Conservation (phyloP, 2,329 filamentous ascomycete genomes). For the Aspergillus ibericus region DNA sequence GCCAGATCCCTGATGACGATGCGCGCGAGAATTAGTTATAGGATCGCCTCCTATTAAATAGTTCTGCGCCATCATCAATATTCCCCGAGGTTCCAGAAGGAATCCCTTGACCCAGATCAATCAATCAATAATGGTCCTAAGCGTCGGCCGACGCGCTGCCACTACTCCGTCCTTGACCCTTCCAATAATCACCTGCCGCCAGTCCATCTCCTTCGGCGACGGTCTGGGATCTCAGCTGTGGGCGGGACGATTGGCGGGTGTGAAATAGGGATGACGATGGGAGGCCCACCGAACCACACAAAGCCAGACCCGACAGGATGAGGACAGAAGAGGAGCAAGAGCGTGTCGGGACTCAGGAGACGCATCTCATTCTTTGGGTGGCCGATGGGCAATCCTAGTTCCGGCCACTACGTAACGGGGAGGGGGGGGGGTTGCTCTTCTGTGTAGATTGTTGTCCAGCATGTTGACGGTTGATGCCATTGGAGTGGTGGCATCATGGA, state of each 20-base stretch:
- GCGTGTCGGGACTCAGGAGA: conserved; percentile 1
- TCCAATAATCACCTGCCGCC: neutral
- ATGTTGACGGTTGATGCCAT: no score
- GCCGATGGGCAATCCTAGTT: neutral
- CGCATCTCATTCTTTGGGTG: neutral
- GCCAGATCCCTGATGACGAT: neutral
- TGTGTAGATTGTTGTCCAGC: no score
- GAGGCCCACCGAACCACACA: conserved; percentile 44
- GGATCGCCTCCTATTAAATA: conserved; percentile 1
- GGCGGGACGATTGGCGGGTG: conserved; percentile 34
- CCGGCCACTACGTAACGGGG: no score
- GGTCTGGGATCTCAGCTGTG: conserved; percentile 16
- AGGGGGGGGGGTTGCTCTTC: no score
- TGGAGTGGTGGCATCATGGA: neutral
- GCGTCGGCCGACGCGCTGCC: neutral
- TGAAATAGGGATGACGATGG: conserved; percentile 40
- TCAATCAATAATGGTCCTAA: neutral
- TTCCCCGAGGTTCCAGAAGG: conserved; percentile 7
- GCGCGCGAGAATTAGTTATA: neutral
- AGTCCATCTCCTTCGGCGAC: conserved; percentile 14
- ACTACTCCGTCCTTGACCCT: neutral
- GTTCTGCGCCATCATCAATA: neutral
- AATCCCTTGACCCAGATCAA: conserved; percentile 2
- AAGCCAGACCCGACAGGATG: conserved; percentile 16
- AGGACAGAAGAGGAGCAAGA: neutral